A percentile compares a stretch with the other conserved stretches of the same genome.
Conservation (phyloP, 2,329 filamentous ascomycete species). For the Colletotrichum sp. region DNA sequence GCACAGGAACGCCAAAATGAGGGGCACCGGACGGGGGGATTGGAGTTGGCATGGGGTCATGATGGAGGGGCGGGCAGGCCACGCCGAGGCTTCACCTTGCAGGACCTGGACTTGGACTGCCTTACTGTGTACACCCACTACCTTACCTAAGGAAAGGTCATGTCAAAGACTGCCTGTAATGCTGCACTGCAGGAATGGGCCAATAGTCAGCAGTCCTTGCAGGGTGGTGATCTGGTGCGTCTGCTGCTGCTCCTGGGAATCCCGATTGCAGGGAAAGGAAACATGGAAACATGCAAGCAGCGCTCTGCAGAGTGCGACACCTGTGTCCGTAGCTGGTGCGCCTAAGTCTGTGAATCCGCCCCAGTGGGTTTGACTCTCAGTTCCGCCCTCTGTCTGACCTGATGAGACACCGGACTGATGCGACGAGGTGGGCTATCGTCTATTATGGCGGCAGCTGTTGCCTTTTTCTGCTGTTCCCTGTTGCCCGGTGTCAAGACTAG, state of each 20-base stretch:
- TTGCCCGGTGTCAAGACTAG: background rate
- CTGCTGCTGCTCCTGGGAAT: background rate
- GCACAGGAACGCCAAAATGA: conserved; percentile 14
- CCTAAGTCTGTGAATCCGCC: background rate
- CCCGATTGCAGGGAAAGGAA: background rate
- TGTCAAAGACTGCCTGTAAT: background rate
- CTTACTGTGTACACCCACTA: background rate
- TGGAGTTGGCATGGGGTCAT: conserved; percentile 10
- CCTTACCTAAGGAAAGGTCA: background rate
- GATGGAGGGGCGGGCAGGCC: conserved; percentile 1
- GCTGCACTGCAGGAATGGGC: background rate
- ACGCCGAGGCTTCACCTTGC: background rate
- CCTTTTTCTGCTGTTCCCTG: background rate
- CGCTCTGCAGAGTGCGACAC: background rate
- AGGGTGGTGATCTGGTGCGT: background rate
- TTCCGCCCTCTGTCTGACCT: background rate
- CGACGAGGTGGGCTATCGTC: background rate
- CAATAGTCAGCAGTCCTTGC: background rate
- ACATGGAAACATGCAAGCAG: background rate
- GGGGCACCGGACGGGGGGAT: conserved; percentile 9
- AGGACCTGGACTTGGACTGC: background rate
- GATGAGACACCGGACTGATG: background rate
- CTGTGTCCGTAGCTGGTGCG: background rate
- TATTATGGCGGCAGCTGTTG: background rate
- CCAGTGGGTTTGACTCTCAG: background rate